A percentile compares a stretch with the other conserved stretches of the same genome.
These are phyloP conservation scores for Berkeleyomyces rouxiae DNA, from an alignment of 2,329 filamentous ascomycete species.

Conservation along the genomic window DNA sequence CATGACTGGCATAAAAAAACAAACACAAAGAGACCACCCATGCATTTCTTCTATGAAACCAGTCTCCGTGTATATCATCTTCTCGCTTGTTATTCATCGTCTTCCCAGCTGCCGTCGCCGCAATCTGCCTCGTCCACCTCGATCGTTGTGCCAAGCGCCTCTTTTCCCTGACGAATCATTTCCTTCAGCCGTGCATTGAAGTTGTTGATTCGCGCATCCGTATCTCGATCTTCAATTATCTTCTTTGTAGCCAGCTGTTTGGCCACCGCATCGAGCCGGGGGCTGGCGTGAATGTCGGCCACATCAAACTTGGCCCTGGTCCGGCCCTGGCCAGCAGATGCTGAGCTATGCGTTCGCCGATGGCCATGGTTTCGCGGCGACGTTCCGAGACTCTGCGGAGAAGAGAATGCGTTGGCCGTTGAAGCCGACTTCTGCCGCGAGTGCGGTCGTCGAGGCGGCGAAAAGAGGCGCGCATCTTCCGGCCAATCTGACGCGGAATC, in stretches of 20 bases:
- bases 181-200: slow-evolving; percentile 66
- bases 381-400: background rate
- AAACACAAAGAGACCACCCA: background rate
- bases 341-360: background rate
- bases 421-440: background rate
- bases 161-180: slow-evolving; percentile 78
- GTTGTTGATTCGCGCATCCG: slow-evolving; percentile 61
- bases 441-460: slow-evolving; percentile 27
- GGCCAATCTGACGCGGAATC: background rate
- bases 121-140: slow-evolving; percentile 39
- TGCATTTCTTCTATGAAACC: background rate
- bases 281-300: slow-evolving; percentile 25
- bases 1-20: background rate
- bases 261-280: slow-evolving; percentile 46
- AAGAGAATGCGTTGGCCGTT: background rate
- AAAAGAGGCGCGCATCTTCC: background rate
- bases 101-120: slow-evolving; percentile 17
- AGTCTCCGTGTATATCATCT: background rate
- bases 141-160: slow-evolving; percentile 62
- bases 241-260: slow-evolving; percentile 56
- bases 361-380: background rate
- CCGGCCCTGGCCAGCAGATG: background rate
- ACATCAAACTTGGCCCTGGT: slow-evolving; percentile 13
- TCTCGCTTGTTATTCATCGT: background rate
- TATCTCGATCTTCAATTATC: slow-evolving; percentile 55